Evolutionary conservation across 176 grass and related monocot genomes (phyloP), one percentile per base, ranked within the genome.

Genomic region (Areca catechu): DNA sequence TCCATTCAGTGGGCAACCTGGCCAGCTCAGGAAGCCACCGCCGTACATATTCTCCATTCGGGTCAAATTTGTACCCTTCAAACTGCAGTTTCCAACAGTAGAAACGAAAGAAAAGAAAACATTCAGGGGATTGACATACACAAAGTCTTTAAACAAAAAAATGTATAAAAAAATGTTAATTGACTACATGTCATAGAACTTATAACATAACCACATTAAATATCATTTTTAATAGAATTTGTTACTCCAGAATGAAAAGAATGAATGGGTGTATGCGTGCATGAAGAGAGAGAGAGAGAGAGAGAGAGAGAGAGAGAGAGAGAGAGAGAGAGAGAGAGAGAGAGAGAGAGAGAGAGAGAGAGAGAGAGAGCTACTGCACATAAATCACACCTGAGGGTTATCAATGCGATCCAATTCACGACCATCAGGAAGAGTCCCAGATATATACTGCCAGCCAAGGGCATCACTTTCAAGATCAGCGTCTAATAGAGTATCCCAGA

Each of bases 381-480:
- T 53, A 24, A 29, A 43, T 43, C 24, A 51, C 77, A 96, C 92
- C 92, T 96, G 75, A 75, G 92, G 93, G 56, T 97, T 97, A 86
- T 97, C 93, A 25, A 97, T 97, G 53, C 67, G 72, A 66, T 97
- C 93, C 16, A 97, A 80, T 20, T 97, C 87, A 25, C 81, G 83
- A 22, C 93, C 74, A 82, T 97, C 93, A 66, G 93, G 93, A 57
- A 97, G 83, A 29, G 83, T 74, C 22, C 93, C 93, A 28, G 93
- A 85, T 51, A 97, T 97, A 60, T 91, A 97, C 22, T 97, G 93
- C 93, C 93, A 97, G 22, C 93, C 93, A 25, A 97, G 73, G n/a
- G 93, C 87, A 60, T 97, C 93, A 18, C 93, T 97, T 71, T 97
- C 93, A 25, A 97, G 93, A 82, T 97, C 93, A 61, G 93, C 93